Evolutionary conservation across 2,329 filamentous ascomycete species (phyloP).

Genomic region (Cadophora sp.): DNA sequence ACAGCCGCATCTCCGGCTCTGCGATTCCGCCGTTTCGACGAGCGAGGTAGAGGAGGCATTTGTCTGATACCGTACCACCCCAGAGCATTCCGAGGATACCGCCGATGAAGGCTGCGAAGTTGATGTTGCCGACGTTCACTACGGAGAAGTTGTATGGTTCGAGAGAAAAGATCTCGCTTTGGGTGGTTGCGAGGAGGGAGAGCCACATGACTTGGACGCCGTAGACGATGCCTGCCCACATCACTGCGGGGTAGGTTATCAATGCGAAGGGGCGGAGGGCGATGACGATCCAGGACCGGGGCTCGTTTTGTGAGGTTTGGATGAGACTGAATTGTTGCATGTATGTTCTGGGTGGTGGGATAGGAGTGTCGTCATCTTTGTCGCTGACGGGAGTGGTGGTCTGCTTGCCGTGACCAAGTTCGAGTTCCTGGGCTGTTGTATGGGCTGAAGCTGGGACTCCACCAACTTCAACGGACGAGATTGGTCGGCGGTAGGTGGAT

Average conservation of each 20-base stretch:
- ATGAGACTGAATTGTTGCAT: slow-evolving; percentile 24
- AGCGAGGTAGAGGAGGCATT: slow-evolving; percentile 23
- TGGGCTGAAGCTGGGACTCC: slow-evolving; percentile 1
- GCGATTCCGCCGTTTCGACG: slow-evolving; percentile 27
- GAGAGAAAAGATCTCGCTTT: slow-evolving; percentile 28
- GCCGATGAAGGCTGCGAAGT: slow-evolving; percentile 30
- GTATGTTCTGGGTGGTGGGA: slow-evolving; percentile 6
- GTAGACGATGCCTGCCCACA: slow-evolving; percentile 26
- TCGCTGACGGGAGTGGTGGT: neutral
- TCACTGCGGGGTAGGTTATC: slow-evolving; percentile 23
- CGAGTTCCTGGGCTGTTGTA: slow-evolving; percentile 2
- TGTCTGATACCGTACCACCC: slow-evolving; percentile 27
- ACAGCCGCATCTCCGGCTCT: slow-evolving; percentile 29
- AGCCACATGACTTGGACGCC: slow-evolving; percentile 31
- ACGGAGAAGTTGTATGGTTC: slow-evolving; percentile 30
- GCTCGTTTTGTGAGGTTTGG: slow-evolving; percentile 26
- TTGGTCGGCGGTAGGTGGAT: slow-evolving; percentile 15
- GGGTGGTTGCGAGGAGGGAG: slow-evolving; percentile 28
- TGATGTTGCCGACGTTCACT: slow-evolving; percentile 27
- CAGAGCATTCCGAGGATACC: slow-evolving; percentile 29
- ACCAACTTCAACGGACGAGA: slow-evolving; percentile 3
- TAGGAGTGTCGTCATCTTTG: neutral
- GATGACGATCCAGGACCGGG: slow-evolving; percentile 25
- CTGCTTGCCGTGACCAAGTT: slow-evolving; percentile 2
- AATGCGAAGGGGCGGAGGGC: slow-evolving; percentile 27